Percentiles rank a stretch among this genome's conserved stretches.
Conservation (phyloP, 2,329 filamentous ascomycete species). For the Colletotrichum incanum region DNA sequence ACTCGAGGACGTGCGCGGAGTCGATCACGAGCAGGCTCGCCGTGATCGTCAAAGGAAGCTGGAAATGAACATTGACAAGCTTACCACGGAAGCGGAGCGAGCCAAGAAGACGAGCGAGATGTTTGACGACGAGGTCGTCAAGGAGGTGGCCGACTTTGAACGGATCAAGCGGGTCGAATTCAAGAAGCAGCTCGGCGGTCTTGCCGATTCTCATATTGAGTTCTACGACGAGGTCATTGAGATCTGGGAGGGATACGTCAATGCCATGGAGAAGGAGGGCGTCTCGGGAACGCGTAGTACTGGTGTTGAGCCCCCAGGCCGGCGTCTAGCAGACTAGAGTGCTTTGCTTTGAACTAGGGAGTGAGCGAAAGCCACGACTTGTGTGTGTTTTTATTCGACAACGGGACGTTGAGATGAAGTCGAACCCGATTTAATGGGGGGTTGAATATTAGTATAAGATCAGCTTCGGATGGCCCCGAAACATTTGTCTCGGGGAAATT, state of each 20-base stretch:
- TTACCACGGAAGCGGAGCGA: slow-evolving; percentile 90
- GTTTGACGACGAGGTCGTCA: slow-evolving; percentile 96
- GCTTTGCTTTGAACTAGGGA: neutral
- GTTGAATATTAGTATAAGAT: slow-evolving; percentile 24
- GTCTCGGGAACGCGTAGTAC: slow-evolving; percentile 43
- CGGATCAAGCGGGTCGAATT: slow-evolving; percentile 96
- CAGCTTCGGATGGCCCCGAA: slow-evolving; percentile 17
- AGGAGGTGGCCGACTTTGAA: slow-evolving; percentile 95
- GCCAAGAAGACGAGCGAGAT: slow-evolving; percentile 90
- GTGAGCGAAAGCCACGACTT: slow-evolving; percentile 10
- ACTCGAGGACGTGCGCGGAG: slow-evolving; percentile 95
- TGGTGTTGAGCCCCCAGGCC: slow-evolving; percentile 40
- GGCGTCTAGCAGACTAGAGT: slow-evolving; percentile 34
- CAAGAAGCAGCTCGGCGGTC: slow-evolving; percentile 84
- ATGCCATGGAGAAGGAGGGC: slow-evolving; percentile 84
- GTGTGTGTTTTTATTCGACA: slow-evolving; percentile 1
- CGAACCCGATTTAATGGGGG: neutral
- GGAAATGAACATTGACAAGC: slow-evolving; percentile 91
- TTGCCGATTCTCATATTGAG: slow-evolving; percentile 88
- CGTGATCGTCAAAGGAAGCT: slow-evolving; percentile 91
- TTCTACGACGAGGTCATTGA: slow-evolving; percentile 87
- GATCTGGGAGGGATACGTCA: slow-evolving; percentile 92
- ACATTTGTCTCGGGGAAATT: slow-evolving; percentile 2
- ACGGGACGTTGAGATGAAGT: neutral
- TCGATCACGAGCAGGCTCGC: slow-evolving; percentile 94